These are phyloP conservation scores for Porcisia hertigi DNA, from an alignment of 208 protist genomes.

Conservation along the genomic window DNA sequence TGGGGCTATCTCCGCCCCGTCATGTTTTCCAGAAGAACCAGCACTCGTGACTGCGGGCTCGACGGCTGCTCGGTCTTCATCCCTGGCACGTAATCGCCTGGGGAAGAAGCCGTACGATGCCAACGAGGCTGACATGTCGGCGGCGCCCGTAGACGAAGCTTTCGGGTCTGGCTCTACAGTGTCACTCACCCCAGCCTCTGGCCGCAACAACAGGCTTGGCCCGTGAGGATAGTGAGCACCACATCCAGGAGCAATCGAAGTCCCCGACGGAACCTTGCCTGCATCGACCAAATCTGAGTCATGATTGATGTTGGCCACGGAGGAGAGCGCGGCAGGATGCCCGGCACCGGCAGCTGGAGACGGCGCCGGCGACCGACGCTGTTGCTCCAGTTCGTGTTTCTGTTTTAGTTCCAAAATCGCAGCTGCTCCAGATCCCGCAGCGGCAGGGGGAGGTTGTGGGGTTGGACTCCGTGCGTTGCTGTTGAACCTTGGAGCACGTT, in stretches of 20 bases:
- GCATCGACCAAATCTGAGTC: neutral
- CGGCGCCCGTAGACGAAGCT: too few relatives aligned
- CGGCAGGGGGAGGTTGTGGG: slow-evolving; percentile 26
- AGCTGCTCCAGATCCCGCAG: slow-evolving; percentile 36
- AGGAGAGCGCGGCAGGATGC: neutral
- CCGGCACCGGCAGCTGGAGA: too few relatives aligned
- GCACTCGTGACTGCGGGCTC: neutral
- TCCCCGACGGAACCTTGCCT: neutral
- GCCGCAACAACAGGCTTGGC: neutral
- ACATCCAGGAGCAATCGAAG: neutral
- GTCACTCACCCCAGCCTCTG: slow-evolving; percentile 9
- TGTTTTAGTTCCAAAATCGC: slow-evolving; percentile 38
- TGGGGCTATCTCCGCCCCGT: neutral
- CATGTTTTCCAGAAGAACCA: neutral
- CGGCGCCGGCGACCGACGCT: neutral
- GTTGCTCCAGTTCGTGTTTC: slow-evolving; percentile 2
- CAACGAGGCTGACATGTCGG: slow-evolving; percentile 6
- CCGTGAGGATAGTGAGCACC: neutral
- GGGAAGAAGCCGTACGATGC: slow-evolving; percentile 15
- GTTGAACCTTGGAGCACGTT: neutral
- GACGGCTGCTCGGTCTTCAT: neutral
- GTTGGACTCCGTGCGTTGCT: neutral
- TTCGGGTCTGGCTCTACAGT: slow-evolving; percentile 1
- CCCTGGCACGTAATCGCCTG: slow-evolving; percentile 7
- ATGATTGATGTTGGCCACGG: neutral